Evolutionary conservation across 78 protist genomes (phyloP), one percentile per base, ranked within the genome.

Genomic region (Cyanophora paradoxa): DNA sequence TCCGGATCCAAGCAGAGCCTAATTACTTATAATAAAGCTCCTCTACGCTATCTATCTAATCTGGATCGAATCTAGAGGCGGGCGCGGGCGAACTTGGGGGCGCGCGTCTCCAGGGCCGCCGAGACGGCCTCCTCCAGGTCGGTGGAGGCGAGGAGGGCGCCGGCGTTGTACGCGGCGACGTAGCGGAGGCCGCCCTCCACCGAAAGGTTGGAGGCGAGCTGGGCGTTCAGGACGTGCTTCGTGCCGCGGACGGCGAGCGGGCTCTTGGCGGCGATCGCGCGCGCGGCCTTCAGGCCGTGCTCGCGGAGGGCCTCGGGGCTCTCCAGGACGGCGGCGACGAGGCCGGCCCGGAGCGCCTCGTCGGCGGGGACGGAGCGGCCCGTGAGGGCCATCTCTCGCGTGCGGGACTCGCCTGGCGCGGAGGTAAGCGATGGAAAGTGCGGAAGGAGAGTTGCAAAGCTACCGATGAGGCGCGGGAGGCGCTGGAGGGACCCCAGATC

Each of bases 401-500:
- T 87, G 10, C 26, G 48, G 52, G 19, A 10, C n/a, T n/a, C n/a
- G n/a, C n/a, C n/a, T n/a, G n/a, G n/a, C 89, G 90, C 62, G 72
- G 10, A 16, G 76, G 72, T 14, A 7, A 63, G 33, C 37, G 33
- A 8, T 13, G 52, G 52, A 44, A 44, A 44, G 52, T 13, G 52
- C 52, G 52, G n/a, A 13, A 10, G 52, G n/a, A 44, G 52, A 16
- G 33, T 16, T 8, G 46, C 24, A 48, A 34, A 34, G 42, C 63
- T 41, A 31, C 87, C 87, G 4, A 82, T 48, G 16, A 88, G 24
- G 36, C 39, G 50, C 3, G 63, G 50, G 28, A 88, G 61, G 10
- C 94, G 64, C 65, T 90, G 94, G 22, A 90, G 76, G 28, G 94
- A 88, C 19, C 94, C 94, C 2, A 90, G 52, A 61, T 90, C 94